Percentiles rank a stretch among this genome's conserved stretches.
phyloP scores from a whole-genome alignment of 2,329 filamentous ascomycete species.

The Curvularia eragrostidis region DNA sequence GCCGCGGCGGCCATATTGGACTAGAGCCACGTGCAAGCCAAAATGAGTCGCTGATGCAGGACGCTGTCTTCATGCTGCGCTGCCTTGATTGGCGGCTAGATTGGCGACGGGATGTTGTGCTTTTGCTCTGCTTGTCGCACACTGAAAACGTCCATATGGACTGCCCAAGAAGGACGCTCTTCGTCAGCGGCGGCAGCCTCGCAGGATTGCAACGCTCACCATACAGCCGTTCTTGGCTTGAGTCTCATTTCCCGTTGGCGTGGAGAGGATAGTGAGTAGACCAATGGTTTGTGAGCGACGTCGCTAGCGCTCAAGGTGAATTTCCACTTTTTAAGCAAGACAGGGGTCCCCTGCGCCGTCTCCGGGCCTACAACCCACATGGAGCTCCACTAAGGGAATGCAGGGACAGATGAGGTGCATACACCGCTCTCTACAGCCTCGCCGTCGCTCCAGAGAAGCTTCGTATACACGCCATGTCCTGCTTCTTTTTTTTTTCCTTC shows the following conservation, averaged over 20 bases:
- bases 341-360: slow-evolving; percentile 26
- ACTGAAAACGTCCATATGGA: not conserved
- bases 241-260: slow-evolving; percentile 32
- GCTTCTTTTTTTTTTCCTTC: not conserved
- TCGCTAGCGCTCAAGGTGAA: slow-evolving; percentile 23
- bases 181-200: slow-evolving; percentile 10
- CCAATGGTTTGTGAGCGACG: slow-evolving; percentile 31
- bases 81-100: slow-evolving; percentile 11
- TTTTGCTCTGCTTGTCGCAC: slow-evolving; percentile 4
- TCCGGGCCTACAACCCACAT: slow-evolving; percentile 21
- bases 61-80: slow-evolving; percentile 5
- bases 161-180: not conserved
- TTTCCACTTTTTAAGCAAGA: slow-evolving; percentile 47
- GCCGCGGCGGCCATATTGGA: slow-evolving; percentile 15
- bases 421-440: slow-evolving; percentile 17
- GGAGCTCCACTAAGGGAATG: slow-evolving; percentile 12
- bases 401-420: slow-evolving; percentile 19
- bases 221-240: slow-evolving; percentile 16
- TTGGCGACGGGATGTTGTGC: slow-evolving; percentile 10
- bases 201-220: slow-evolving; percentile 1
- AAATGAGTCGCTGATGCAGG: slow-evolving; percentile 17
- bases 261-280: slow-evolving; percentile 28
- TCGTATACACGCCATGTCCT: not conserved
- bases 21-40: slow-evolving; percentile 14
- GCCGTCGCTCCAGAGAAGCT: not conserved